A percentile compares a stretch with the other conserved stretches of the same genome.
Conservation (phyloP, 495 filamentous ascomycete genomes). For the Evernia prunastri region DNA sequence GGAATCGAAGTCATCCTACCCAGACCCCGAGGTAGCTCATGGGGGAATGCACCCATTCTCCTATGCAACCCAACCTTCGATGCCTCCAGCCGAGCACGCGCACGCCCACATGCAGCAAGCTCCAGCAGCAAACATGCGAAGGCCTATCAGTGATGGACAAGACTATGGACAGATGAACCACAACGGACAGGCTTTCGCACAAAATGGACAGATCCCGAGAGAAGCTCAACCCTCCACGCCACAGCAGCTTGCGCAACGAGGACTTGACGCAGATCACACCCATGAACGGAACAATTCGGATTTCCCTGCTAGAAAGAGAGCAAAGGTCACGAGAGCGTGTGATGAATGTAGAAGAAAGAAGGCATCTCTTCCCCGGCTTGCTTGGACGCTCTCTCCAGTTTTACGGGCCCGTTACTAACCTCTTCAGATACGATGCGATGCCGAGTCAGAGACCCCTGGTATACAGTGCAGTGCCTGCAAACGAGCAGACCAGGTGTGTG, state of each 20-base stretch:
- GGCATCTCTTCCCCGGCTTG: conserved; percentile 35
- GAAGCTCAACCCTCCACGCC: conserved; percentile 18
- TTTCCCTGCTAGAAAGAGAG: conserved; percentile 67
- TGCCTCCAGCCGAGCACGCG: conserved; percentile 14
- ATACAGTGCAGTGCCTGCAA: conserved; percentile 83
- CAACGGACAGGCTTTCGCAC: conserved; percentile 1
- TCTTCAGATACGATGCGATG: conserved; percentile 81
- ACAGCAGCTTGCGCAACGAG: conserved; percentile 36
- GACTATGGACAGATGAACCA: conserved; percentile 16
- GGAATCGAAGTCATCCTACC: conserved; percentile 11
- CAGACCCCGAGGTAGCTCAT: conserved; percentile 8
- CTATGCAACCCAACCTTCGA: conserved; percentile 15
- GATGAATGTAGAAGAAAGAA: conserved; percentile 96
- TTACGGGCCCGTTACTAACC: conserved; percentile 24
- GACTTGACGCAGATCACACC: conserved; percentile 42
- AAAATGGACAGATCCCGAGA: conserved; percentile 11
- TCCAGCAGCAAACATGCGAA: conserved; percentile 19
- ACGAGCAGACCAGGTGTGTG: conserved; percentile 67
- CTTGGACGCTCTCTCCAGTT: not conserved
- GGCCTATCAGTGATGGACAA: conserved; percentile 6
- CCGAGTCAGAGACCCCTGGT: conserved; percentile 67
- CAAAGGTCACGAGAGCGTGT: conserved; percentile 88
- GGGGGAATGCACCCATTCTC: conserved; percentile 18
- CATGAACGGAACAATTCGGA: conserved; percentile 50
- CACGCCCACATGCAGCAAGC: conserved; percentile 15